Evolutionary conservation across 1,284 basidiomycete species (phyloP), one percentile per base, ranked within the genome.

Genomic region (Hortiboletus rubellus): DNA sequence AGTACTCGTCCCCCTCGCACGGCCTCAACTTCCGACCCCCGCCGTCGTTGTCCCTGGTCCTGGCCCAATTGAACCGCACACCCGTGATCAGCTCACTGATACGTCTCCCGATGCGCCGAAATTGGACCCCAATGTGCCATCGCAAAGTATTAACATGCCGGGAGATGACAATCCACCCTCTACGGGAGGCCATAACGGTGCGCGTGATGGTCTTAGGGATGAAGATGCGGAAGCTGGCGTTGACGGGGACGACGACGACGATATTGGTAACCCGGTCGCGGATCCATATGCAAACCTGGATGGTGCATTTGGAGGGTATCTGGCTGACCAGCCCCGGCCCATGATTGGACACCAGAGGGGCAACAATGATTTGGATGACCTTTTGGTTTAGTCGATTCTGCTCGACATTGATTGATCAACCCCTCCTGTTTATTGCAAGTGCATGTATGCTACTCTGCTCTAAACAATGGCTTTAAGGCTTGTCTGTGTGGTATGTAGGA

Each of bases 261-360:
- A 74, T 18, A 72, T 75, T 18, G 40, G 46, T 15, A 68, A 62
- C 53, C 66, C 59, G 18, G 62, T 65, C 34, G 60, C 69, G 5
- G 89, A 92, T 73, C 90, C 90, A 18, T 92, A 92, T 64, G 89
- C 90, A 11, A 85, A 84, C 60, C 72, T 92, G 47, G 87, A 80
- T 63, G 78, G 82, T 50, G 89, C 87, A 54, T 92, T 92, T 66
- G 84, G 84, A 17, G 79, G 76, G 59, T 89, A 90, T 65, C 52
- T 82, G 27, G 82, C 81, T 42, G 86, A 90, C 67, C 79, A 81
- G 66, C 86, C 88, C 52, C 79, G 77, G 46, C 86, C 86, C 17
- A 79, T 86, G 71, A 52, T 22, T 5, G 62, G 63, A 43, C 64
- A 47, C 43, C 63, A 57, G 60, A 56, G 58, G 59, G 61, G 60